Base-by-base conservation (phyloP, 768 basidiomycete genomes). In the Kwoniella dendrophila region DNA sequence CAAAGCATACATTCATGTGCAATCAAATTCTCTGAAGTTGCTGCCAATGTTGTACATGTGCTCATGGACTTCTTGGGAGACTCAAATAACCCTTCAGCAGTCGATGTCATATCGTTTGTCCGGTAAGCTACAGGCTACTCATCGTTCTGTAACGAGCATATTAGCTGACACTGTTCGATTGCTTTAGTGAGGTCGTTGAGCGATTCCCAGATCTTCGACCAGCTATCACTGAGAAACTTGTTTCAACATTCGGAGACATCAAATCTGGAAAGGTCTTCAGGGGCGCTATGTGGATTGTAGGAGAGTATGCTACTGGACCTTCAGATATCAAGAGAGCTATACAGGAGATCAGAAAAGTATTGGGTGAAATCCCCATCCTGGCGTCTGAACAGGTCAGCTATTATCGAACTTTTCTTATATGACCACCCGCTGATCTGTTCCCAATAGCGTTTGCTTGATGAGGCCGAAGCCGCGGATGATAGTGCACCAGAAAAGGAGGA, bases 361-460 rank as follows among this genome's bases (percentile, higher is more conserved):
- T 99, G 34, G 95, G 96, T 14, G 96, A 99, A 81, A 89, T 99
- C n/a, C 96, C 96, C 4, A 97, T 99, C 56, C 81, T 97, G 47
- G 92, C 95, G 1, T 88, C 89, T 0, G 93, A 96, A 80, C 90
- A 91, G 79, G 85, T 81, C 34, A 65, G 75, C 49, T 24, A 36
- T 38, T n/a, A 38, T 32, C 38, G 41, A 32, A 12, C 30, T 44
- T 33, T 6, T 24, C 11, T 43, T 43, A 27, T 24, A 16, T n/a
- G 18, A 38, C 5, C 16, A 32, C 29, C 20, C 22, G 40, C 48
- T 27, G 30, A 54, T 16, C 32, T 45, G 20, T 24, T 40, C 34
- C 29, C 12, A 22, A 16, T 63, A 82, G 81, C 81, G 82, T 16
- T 78, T 91, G 56, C 82, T 91, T 66, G 90, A 93, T 68, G 90